Evolutionary conservation across 2,329 filamentous ascomycete genomes (phyloP).

Genomic region (Pseudodiploospora longispora): DNA sequence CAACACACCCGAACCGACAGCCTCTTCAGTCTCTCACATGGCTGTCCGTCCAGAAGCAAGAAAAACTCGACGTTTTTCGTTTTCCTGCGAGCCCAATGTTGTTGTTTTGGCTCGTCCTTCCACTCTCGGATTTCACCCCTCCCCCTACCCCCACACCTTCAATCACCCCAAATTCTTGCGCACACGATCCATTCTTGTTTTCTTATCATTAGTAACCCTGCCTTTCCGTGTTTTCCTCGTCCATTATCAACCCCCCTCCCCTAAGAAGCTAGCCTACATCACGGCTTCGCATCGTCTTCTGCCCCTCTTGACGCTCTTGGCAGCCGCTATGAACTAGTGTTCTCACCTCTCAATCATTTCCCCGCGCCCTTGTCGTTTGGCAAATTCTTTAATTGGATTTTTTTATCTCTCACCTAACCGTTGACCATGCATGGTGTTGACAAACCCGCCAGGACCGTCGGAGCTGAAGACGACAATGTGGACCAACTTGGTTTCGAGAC

Average conservation of each 20-base stretch:
- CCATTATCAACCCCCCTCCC: slow-evolving; percentile 5
- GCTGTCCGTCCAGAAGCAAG: slow-evolving; percentile 16
- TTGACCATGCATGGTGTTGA: slow-evolving; percentile 42
- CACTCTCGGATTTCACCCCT: slow-evolving; percentile 21
- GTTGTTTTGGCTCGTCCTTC: slow-evolving; percentile 9
- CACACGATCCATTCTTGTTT: slow-evolving; percentile 11
- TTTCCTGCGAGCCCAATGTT: slow-evolving; percentile 8
- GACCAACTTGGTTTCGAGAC: slow-evolving; percentile 79
- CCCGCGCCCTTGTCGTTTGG: slow-evolving; percentile 9
- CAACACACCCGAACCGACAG: slow-evolving; percentile 8
- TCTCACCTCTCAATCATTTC: slow-evolving; percentile 19
- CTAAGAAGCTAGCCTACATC: slow-evolving; percentile 8
- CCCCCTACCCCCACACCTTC: slow-evolving; percentile 5
- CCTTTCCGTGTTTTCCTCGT: slow-evolving; percentile 24
- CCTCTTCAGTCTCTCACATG: slow-evolving; percentile 20
- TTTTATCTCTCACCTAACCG: slow-evolving; percentile 4
- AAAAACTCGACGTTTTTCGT: slow-evolving; percentile 22
- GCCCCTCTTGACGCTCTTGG: slow-evolving; percentile 24
- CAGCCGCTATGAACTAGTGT: slow-evolving; percentile 34
- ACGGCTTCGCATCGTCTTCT: slow-evolving; percentile 5
- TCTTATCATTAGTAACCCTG: slow-evolving; percentile 6
- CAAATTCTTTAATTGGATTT: slow-evolving; percentile 20
- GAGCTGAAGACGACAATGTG: slow-evolving; percentile 59
- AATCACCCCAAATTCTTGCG: slow-evolving; percentile 1
- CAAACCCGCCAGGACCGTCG: slow-evolving; percentile 45